Conservation (phyloP, 139 green algal genomes). For the Nannochloris sp. region DNA sequence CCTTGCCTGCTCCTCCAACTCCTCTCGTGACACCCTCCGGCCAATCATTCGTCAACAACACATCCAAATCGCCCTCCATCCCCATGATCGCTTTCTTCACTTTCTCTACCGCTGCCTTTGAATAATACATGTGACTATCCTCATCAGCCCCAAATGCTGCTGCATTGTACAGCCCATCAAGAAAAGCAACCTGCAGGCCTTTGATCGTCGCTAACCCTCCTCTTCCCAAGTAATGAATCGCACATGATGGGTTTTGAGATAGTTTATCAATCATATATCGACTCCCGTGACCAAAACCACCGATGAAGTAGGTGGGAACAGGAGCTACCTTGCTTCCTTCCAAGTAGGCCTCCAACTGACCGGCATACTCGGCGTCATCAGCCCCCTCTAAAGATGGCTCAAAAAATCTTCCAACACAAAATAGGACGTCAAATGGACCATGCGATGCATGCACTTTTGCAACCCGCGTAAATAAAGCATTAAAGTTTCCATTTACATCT, state of each 20-base stretch:
- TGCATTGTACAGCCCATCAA: constrained; percentile 64
- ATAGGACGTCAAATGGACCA: constrained; percentile 51
- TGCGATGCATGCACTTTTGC: constrained; percentile 42
- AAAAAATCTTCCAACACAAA: constrained; percentile 57
- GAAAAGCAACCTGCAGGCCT: constrained; percentile 64
- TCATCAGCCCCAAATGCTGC: constrained; percentile 19
- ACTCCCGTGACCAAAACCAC: constrained; percentile 38
- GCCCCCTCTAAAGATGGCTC: constrained; percentile 25
- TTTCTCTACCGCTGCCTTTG: constrained; percentile 40
- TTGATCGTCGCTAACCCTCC: constrained; percentile 43
- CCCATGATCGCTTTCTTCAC: constrained; percentile 40
- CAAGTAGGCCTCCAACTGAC: constrained; percentile 40
- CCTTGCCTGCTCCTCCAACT: constrained; percentile 16
- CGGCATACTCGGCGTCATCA: constrained; percentile 25
- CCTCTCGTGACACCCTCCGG: constrained; percentile 40
- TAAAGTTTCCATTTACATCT: constrained; percentile 31
- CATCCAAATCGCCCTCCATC: constrained; percentile 66
- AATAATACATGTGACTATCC: constrained; percentile 31
- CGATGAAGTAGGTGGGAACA: constrained; percentile 65
- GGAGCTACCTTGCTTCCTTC: constrained; percentile 35
- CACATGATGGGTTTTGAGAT: constrained; percentile 20
- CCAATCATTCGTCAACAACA: constrained; percentile 82
- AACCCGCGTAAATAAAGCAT: constrained; percentile 46
- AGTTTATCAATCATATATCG: constrained; percentile 10
- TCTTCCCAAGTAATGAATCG: constrained; percentile 55